phyloP scores from a whole-genome alignment of 2,329 filamentous ascomycete genomes.

The Talaromyces islandicus region DNA sequence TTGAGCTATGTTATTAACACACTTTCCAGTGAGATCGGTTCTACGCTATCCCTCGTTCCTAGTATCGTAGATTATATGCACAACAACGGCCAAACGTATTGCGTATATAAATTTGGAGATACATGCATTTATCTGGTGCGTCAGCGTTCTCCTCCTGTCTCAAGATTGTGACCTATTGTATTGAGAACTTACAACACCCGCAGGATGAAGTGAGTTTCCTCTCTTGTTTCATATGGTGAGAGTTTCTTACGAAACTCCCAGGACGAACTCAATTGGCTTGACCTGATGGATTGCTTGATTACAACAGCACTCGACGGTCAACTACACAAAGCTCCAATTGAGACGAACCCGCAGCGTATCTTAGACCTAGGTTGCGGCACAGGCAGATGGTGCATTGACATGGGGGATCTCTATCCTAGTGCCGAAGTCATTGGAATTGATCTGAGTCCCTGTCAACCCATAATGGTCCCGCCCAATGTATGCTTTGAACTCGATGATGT shows the following conservation, averaged over 20 bases:
- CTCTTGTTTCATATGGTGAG: background rate
- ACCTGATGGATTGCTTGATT: conserved; percentile 7
- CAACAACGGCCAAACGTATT: conserved; percentile 18
- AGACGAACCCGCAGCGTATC: conserved; percentile 16
- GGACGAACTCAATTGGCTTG: conserved; percentile 10
- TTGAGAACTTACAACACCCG: background rate
- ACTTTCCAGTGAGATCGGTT: conserved; percentile 2
- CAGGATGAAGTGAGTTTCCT: background rate
- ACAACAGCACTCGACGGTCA: conserved; percentile 10
- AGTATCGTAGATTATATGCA: conserved; percentile 16
- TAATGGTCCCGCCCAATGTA: conserved; percentile 22
- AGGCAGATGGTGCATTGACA: conserved; percentile 32
- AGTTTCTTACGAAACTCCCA: conserved; percentile 5
- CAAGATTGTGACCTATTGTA: background rate
- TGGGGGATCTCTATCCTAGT: conserved; percentile 22
- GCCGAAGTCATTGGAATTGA: conserved; percentile 40
- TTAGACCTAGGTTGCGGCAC: conserved; percentile 32
- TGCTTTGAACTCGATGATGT: conserved; percentile 15
- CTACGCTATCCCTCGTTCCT: conserved; percentile 17
- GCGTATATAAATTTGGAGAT: conserved; percentile 16
- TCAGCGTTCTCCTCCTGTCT: background rate
- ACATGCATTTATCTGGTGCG: background rate
- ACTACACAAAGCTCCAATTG: conserved; percentile 11
- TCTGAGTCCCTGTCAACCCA: conserved; percentile 40
- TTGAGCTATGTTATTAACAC: background rate